Evolutionary conservation across 1,139 yeast species (phyloP).

Genomic region (Lodderomyces theae): DNA sequence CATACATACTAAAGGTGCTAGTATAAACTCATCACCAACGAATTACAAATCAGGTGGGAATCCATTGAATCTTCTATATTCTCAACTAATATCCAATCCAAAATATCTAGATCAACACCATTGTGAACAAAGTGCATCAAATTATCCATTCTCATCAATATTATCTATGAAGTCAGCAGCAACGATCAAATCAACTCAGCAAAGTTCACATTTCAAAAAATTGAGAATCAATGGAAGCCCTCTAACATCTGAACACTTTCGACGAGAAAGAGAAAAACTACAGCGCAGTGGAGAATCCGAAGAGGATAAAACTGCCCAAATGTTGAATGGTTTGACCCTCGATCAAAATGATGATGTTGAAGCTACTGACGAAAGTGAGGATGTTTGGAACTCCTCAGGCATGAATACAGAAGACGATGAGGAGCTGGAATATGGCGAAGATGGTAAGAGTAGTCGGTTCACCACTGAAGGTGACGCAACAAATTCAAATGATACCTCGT

Average conservation of each 20-base stretch:
- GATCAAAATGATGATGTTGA: slow-evolving; percentile 5
- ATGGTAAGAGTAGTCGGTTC: neutral
- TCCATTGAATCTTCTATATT: slow-evolving; percentile 24
- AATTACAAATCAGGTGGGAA: slow-evolving; percentile 10
- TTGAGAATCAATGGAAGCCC: slow-evolving; percentile 44
- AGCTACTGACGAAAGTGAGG: slow-evolving; percentile 12
- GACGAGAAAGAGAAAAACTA: slow-evolving; percentile 15
- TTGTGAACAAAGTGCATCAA: slow-evolving; percentile 4
- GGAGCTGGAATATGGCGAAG: slow-evolving; percentile 3
- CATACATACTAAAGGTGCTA: slow-evolving; percentile 9
- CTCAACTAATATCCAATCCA: slow-evolving; percentile 16
- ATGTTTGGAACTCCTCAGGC: slow-evolving; percentile 24
- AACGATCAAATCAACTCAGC: slow-evolving; percentile 36
- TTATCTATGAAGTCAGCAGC: slow-evolving; percentile 35
- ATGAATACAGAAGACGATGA: slow-evolving; percentile 18
- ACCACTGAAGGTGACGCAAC: neutral
- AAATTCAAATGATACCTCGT: neutral
- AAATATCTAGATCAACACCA: slow-evolving; percentile 8
- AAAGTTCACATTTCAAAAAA: slow-evolving; percentile 43
- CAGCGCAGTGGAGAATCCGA: slow-evolving; percentile 10
- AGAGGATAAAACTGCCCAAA: slow-evolving; percentile 8
- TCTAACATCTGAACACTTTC: slow-evolving; percentile 29
- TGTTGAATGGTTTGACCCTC: slow-evolving; percentile 12
- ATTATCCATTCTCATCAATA: slow-evolving; percentile 14
- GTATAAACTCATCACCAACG: slow-evolving; percentile 9